Conservation (phyloP, 768 basidiomycete genomes). For the Steccherinum ochraceum region DNA sequence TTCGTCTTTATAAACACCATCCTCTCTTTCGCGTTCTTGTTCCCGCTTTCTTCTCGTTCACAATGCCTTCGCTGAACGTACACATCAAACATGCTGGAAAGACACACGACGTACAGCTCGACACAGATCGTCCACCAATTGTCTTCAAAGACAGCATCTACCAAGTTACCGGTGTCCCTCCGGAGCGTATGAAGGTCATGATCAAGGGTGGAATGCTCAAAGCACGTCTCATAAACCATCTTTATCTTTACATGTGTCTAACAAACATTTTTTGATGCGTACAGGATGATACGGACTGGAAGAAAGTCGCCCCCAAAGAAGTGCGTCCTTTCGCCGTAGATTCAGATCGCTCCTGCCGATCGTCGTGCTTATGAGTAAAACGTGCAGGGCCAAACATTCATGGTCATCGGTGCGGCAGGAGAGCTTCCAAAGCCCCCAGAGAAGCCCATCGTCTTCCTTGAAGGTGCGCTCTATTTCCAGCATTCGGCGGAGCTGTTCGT, state of each 20-base stretch:
- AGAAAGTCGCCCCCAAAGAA: constrained; percentile 75
- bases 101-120: constrained; percentile 60
- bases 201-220: constrained; percentile 89
- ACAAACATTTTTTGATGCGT: not conserved
- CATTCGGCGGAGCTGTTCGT: not conserved
- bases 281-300: constrained; percentile 85
- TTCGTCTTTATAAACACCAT: not conserved
- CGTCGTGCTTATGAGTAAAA: not conserved
- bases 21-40: not conserved
- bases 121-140: constrained; percentile 60
- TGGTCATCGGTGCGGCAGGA: constrained; percentile 90
- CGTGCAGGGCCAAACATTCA: constrained; percentile 77
- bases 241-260: too few relatives aligned
- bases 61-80: constrained; percentile 67
- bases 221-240: constrained; percentile 34
- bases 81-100: constrained; percentile 91
- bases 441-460: constrained; percentile 75
- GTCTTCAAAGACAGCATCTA: constrained; percentile 84
- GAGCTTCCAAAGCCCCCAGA: constrained; percentile 86
- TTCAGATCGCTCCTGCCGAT: not conserved
- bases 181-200: constrained; percentile 96
- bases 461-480: constrained; percentile 46
- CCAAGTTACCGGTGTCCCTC: constrained; percentile 76
- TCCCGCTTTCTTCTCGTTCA: constrained; percentile 14
- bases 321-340: too few relatives aligned